phyloP scores from a whole-genome alignment of 2,329 filamentous ascomycete genomes.

The Rhexocercosporidium sp. region DNA sequence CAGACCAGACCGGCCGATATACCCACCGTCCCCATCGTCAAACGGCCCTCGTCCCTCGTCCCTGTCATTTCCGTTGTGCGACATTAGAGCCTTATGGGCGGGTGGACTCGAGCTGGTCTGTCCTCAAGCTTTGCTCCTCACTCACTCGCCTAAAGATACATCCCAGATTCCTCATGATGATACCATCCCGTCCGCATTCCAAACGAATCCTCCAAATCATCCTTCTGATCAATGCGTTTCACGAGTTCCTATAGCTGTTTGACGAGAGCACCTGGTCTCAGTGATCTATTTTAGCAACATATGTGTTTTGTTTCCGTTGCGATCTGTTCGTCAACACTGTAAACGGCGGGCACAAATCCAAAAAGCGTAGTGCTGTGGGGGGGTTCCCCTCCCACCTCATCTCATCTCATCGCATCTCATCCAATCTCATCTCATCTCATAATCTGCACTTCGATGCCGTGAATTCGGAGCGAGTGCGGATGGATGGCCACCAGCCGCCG shows the following conservation, averaged over 20 bases:
- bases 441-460: neutral
- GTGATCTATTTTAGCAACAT: no score
- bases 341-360: neutral
- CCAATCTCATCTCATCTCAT: no score
- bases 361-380: no score
- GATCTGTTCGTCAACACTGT: neutral
- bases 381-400: no score
- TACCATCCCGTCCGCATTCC: neutral
- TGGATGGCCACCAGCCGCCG: no score
- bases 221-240: neutral
- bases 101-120: neutral
- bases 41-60: conserved; percentile 9
- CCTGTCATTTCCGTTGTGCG: conserved; percentile 22
- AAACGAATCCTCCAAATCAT: neutral
- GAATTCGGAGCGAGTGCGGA: no score
- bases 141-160: no score
- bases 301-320: neutral
- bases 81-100: conserved; percentile 12
- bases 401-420: no score
- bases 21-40: conserved; percentile 19
- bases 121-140: no score
- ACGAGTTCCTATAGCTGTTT: neutral
- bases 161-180: no score
- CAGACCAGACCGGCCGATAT: conserved; percentile 1
- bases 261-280: neutral